These are phyloP conservation scores for Cladosporium austrohemisphaericum DNA, from an alignment of 2,329 filamentous ascomycete species.

Conservation along the genomic window DNA sequence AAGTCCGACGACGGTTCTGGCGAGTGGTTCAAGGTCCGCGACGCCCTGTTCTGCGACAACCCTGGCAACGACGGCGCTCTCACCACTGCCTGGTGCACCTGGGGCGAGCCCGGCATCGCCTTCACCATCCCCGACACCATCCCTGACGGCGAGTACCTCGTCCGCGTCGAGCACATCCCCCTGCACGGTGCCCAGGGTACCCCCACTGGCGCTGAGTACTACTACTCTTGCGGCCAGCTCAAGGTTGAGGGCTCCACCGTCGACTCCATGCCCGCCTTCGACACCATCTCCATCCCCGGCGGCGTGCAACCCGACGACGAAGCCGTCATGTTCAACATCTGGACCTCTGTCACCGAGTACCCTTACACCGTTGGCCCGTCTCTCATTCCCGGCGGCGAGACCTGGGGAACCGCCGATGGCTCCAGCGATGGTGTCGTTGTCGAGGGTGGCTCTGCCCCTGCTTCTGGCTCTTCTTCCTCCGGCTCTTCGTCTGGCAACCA, in stretches of 20 bases:
- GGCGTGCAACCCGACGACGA: constrained; percentile 15
- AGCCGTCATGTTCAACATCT: constrained; percentile 17
- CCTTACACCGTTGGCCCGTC: constrained; percentile 11
- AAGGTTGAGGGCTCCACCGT: constrained; percentile 18
- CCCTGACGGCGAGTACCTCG: constrained; percentile 52
- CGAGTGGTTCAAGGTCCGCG: constrained; percentile 23
- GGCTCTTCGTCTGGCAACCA: neutral
- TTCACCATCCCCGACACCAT: constrained; percentile 48
- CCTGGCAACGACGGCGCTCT: constrained; percentile 12
- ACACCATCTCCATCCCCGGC: constrained; percentile 19
- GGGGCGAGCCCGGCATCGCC: constrained; percentile 15
- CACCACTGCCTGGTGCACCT: constrained; percentile 17
- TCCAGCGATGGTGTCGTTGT: constrained; percentile 8
- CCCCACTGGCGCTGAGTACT: constrained; percentile 33
- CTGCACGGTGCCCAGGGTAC: constrained; percentile 49
- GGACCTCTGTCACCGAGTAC: constrained; percentile 15
- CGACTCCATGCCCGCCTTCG: constrained; percentile 1
- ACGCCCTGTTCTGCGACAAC: constrained; percentile 13
- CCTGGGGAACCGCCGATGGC: constrained; percentile 16
- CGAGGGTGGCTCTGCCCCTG: neutral
- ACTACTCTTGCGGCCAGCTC: constrained; percentile 32
- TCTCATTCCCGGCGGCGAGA: constrained; percentile 14
- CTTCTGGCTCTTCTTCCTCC: neutral
- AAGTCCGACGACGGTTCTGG: constrained; percentile 19
- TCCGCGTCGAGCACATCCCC: constrained; percentile 53